A percentile compares a stretch with the other conserved stretches of the same genome.
Conservation (phyloP, 768 basidiomycete genomes). For the Leccinum variicolor region DNA sequence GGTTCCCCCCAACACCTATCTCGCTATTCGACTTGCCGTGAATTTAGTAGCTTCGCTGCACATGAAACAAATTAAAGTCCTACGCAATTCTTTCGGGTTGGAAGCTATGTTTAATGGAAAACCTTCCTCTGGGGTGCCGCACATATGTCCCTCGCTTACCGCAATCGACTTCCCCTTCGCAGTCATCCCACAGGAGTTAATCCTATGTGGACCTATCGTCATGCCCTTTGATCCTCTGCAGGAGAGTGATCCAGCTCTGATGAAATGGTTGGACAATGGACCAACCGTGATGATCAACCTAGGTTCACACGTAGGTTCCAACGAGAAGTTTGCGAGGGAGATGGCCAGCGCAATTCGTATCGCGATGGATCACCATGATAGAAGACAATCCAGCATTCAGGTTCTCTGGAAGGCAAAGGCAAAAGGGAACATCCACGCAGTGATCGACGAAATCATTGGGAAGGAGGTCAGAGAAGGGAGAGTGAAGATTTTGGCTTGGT, state of each 20-base stretch:
- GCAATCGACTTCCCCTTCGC: constrained; percentile 1
- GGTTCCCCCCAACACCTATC: constrained; percentile 11
- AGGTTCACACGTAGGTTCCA: background rate
- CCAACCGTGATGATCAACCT: constrained; percentile 14
- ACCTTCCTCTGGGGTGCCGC: background rate
- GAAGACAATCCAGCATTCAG: background rate
- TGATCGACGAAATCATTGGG: background rate
- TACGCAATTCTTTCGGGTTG: constrained; percentile 6
- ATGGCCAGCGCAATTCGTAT: constrained; percentile 6
- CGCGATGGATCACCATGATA: constrained; percentile 4
- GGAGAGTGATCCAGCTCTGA: constrained; percentile 5
- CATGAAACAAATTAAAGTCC: background rate
- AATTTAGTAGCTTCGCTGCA: background rate
- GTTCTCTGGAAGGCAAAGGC: constrained; percentile 30
- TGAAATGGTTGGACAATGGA: constrained; percentile 10
- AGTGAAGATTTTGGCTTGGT: constrained; percentile 9
- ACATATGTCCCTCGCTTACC: constrained; percentile 4
- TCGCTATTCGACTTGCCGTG: background rate
- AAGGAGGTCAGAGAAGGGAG: constrained; percentile 8
- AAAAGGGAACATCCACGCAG: background rate
- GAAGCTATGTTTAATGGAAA: background rate
- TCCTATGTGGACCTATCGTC: constrained; percentile 8
- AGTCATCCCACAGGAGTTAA: constrained; percentile 8
- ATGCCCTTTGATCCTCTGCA: constrained; percentile 9
- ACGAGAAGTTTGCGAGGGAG: background rate